Base-by-base conservation (phyloP, 768 basidiomycete species). In the Grammothele lineata region DNA sequence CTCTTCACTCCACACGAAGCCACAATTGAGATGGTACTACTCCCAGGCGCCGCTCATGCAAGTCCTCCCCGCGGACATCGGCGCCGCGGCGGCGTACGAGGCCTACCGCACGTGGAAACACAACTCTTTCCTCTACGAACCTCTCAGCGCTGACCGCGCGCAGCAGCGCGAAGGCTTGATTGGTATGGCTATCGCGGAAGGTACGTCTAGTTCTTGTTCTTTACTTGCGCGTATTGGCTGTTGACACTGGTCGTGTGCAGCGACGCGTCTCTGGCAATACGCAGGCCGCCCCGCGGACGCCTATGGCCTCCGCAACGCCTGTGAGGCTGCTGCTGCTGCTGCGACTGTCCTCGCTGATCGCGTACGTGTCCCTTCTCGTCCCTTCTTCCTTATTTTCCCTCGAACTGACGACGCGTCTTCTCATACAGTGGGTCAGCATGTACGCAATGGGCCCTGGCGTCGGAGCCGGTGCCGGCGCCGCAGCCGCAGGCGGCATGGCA, bases 61-160 rank as follows among this genome's bases (percentile, higher is more conserved):
- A 36, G 67, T 87, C 66, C 60, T 70, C 8, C 81, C 85, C 1
- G 56, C 64, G 15, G 83, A 87, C 48, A 73, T 90, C 11, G 87
- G 87, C 0, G 77, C 83, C 53, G 87, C 87, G 2, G 86, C 86
- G 7, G 86, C 83, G 1, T 88, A 86, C 59, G 85, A 88, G 61
- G 84, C 85, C 0, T 81, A 83, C 63, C 73, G 85, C 15, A 74
- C 75, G 25, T 84, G 81, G 78, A 77, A 78, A 40, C 76, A 81
- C 54, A 51, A 51, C 30, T 68, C 64, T 3, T 35, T 50, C 24
- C 70, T 83, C 34, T 77, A 81, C 45, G 75, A 78, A 39, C 76
- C 79, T 18, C 56, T 85, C 3, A 72, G 72, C 43, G 75, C 71
- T 7, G 78, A 85, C 53, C 60, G 66, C 34, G 81, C 80, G 50